Percentiles rank a stretch among this genome's conserved stretches.
phyloP scores from a whole-genome alignment of 306 rosid species.

The Carpinus fangiana region DNA sequence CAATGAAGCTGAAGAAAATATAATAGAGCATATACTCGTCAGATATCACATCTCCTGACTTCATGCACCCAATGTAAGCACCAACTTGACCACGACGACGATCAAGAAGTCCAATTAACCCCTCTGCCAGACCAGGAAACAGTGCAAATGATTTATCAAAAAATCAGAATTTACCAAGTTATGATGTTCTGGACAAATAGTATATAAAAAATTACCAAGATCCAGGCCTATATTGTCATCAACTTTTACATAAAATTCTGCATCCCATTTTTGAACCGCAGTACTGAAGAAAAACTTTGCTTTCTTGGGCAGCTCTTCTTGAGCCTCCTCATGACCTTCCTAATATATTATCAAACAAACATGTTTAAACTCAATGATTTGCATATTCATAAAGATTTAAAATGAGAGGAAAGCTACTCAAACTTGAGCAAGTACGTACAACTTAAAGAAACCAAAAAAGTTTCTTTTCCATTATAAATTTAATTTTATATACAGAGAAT shows the following conservation, averaged over 20 bases:
- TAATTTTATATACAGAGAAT: neutral
- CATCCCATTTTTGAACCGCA: slow-evolving; percentile 97
- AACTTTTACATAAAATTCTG: slow-evolving; percentile 92
- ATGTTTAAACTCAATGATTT: slow-evolving; percentile 23
- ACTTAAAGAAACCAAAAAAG: neutral
- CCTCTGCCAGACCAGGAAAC: slow-evolving; percentile 61
- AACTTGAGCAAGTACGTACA: neutral
- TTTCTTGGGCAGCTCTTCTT: slow-evolving; percentile 89
- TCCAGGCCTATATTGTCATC: slow-evolving; percentile 79
- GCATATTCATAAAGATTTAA: slow-evolving; percentile 16
- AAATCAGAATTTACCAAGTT: slow-evolving; percentile 1
- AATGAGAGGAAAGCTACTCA: slow-evolving; percentile 16
- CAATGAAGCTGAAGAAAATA: slow-evolving; percentile 28
- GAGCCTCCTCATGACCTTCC: slow-evolving; percentile 99
- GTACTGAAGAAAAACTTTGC: slow-evolving; percentile 86
- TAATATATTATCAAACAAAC: slow-evolving; percentile 38
- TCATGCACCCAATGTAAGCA: slow-evolving; percentile 97
- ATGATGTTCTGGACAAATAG: slow-evolving; percentile 22
- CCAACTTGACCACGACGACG: slow-evolving; percentile 86
- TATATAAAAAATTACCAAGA: slow-evolving; percentile 58
- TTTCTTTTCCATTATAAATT: neutral
- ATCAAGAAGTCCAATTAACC: slow-evolving; percentile 84
- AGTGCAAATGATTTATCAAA: slow-evolving; percentile 24
- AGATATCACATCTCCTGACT: slow-evolving; percentile 91
- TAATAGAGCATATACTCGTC: slow-evolving; percentile 65